Percentiles rank a stretch among this genome's conserved stretches.
Conservation (phyloP, 768 basidiomycete species). For the Tulasnella sp. region DNA sequence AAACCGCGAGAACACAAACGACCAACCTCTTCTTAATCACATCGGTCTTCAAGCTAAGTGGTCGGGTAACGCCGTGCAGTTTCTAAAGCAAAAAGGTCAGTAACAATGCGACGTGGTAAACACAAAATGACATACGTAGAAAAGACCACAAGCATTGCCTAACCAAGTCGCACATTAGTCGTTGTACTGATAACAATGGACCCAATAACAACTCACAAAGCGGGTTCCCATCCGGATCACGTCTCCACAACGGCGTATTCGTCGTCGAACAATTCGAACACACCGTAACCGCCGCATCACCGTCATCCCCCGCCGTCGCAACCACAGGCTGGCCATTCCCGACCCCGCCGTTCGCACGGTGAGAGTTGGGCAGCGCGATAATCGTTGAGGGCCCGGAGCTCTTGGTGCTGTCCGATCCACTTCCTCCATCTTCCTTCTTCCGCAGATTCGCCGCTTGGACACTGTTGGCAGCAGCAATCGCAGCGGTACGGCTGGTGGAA, state of each 20-base stretch:
- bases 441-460: constrained; percentile 3
- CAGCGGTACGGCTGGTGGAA: constrained; percentile 1
- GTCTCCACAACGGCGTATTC: constrained; percentile 85
- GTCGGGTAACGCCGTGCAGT: constrained; percentile 89
- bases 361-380: constrained; percentile 13
- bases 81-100: constrained; percentile 40
- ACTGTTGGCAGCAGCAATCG: background rate
- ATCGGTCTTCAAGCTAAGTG: constrained; percentile 90
- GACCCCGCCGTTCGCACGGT: background rate
- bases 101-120: background rate
- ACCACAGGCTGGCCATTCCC: background rate
- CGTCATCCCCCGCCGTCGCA: constrained; percentile 37
- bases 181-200: background rate
- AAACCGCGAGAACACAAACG: no score
- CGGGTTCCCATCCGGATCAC: constrained; percentile 87
- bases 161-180: constrained; percentile 1
- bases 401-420: background rate
- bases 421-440: constrained; percentile 15
- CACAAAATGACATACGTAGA: constrained; percentile 52
- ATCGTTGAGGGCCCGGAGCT: constrained; percentile 7
- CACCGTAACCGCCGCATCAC: constrained; percentile 60
- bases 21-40: constrained; percentile 89
- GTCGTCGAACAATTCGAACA: constrained; percentile 95
- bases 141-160: constrained; percentile 89
- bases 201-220: constrained; percentile 46